Conservation (phyloP, 2,329 filamentous ascomycete genomes). For the Sphaerulina musiva region DNA sequence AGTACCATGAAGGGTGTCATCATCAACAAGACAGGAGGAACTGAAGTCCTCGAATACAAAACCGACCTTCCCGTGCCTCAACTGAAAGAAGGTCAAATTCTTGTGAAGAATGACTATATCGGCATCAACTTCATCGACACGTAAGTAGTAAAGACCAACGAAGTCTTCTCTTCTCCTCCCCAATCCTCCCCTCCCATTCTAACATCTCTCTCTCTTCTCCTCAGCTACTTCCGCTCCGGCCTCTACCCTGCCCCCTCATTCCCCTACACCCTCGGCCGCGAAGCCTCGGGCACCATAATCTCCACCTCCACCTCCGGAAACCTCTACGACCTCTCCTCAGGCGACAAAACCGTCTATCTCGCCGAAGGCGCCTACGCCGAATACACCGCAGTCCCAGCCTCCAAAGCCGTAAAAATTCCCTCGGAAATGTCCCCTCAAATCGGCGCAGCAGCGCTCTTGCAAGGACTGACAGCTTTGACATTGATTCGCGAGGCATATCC, state of each 20-base stretch:
- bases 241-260: conserved; percentile 64
- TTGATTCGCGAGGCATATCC: conserved; percentile 66
- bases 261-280: conserved; percentile 72
- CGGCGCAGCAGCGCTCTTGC: conserved; percentile 65
- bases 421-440: conserved; percentile 53
- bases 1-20: conserved; percentile 67
- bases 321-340: conserved; percentile 51
- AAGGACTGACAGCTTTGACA: conserved; percentile 76
- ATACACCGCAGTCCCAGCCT: conserved; percentile 50
- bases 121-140: conserved; percentile 89
- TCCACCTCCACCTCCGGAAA: conserved; percentile 51
- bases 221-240: conserved; percentile 74
- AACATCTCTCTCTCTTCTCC: not conserved
- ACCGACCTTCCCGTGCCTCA: conserved; percentile 65
- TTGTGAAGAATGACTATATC: conserved; percentile 72
- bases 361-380: conserved; percentile 51
- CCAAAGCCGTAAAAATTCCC: conserved; percentile 58
- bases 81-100: conserved; percentile 61
- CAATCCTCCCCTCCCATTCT: not conserved
- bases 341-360: conserved; percentile 68
- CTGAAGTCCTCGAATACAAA: conserved; percentile 65
- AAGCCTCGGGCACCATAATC: conserved; percentile 67
- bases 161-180: not conserved
- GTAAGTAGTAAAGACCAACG: conserved; percentile 40
- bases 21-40: conserved; percentile 64